Base-by-base conservation (phyloP, 2,329 filamentous ascomycete species). In the Scedosporium aurantiacum region DNA sequence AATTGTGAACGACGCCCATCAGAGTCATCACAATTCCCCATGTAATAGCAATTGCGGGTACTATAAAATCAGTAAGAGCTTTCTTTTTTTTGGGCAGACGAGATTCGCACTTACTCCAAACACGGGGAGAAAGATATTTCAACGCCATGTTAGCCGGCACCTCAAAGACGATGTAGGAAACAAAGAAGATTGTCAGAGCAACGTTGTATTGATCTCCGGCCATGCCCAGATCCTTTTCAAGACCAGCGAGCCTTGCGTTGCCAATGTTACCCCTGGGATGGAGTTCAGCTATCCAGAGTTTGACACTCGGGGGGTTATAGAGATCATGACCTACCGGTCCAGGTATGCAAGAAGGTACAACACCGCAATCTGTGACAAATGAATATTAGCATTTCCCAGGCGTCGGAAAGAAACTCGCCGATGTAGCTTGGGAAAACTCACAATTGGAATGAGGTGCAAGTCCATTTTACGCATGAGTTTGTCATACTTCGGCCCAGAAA, bases 261-360 rank as follows among this genome's bases (percentile, higher is more conserved):
- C 86, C 84, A 57, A 63, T 63, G 45, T 63, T 63, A 16, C 62
- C 62, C 23, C 62, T 63, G 10, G 5, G 6, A 18, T 5, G 21
- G 28, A 23, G 32, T 23, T 50, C 10, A 61, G 16, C 7, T 7
- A 45, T 52, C 23, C 32, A 5, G 21, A 16, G 28, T n/a, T 25
- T 7, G 14, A 32, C 37, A n/a, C 25, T n/a, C 32, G 14, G 18
- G 37, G 8, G 4, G 43, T 25, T 43, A 47, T 28, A 10, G 27
- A 12, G 4, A 47, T 45, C 6, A 18, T 5, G 8, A 58, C 57
- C 43, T 47, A 58, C 16, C 87, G 80, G 69, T 88, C 85, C 54
- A 91, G 79, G 70, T 91, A 91, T 21, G 59, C 59, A n/a, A 90
- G 79, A 2, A 92, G 78, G 67, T 91, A 91, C 41, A 91, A 78